Evolutionary conservation across 2,329 filamentous ascomycete genomes (phyloP), one percentile per base, ranked within the genome.

Genomic region (Cryphonectria carpinicola): DNA sequence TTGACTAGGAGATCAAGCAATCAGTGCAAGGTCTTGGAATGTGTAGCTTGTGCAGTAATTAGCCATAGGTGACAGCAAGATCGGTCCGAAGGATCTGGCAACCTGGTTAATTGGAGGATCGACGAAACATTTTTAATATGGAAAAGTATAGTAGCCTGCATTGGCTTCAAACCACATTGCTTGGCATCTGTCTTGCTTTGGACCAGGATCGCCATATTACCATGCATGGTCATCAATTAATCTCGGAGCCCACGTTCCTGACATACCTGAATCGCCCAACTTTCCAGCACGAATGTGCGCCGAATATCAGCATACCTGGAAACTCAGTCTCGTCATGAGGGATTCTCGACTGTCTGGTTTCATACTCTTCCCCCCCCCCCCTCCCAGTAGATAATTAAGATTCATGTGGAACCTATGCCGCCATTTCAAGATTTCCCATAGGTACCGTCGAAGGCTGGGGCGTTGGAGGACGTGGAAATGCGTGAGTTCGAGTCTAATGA

Each of bases 171-270:
- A 75, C 75, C 76, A 71, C 46, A 43, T 64, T 35, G 56, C 63
- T 52, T 70, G 66, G 73, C 67, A 73, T 72, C 71, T 72, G 73
- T 71, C 70, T 72, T 71, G 74, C 74, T 72, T 68, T 75, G 25
- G 35, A 74, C 74, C 70, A 56, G 52, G 58, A 65, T 71, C 68
- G 28, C 39, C 63, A 67, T n/a, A 32, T 61, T 60, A 67, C 52
- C 43, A 49, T 49, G 8, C 46, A n/a, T 62, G 61, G 39, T 56
- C 39, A 60, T 39, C 68, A 61, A 37, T 69, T 68, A 73, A 76
- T 76, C 72, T 77, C 76, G 76, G 76, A 78, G 73, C 71, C 74
- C 74, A 76, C 73, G 76, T 78, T 78, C 77, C 77, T 76, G 72
- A 71, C 73, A 69, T 73, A 75, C 77, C 41, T 69, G 74, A 78